These are phyloP conservation scores for Mycena crocata DNA, from an alignment of 768 basidiomycete genomes.

Conservation along the genomic window DNA sequence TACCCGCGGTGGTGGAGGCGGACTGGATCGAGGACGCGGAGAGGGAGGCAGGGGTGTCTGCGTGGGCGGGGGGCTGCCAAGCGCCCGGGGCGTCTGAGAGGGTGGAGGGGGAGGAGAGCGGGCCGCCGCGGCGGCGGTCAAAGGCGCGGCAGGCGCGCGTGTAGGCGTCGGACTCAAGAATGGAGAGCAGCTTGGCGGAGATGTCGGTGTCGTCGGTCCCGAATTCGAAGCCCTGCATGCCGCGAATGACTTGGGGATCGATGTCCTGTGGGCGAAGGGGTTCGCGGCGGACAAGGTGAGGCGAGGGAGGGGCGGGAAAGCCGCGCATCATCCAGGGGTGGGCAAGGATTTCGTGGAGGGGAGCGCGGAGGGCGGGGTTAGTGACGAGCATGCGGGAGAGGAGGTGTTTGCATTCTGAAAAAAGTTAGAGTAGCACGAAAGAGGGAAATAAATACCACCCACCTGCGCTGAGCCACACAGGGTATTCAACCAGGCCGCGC, in stretches of 20 bases:
- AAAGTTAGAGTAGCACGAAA: background rate
- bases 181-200: slow-evolving; percentile 72
- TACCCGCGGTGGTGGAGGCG: slow-evolving; percentile 7
- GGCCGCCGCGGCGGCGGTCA: slow-evolving; percentile 75
- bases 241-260: slow-evolving; percentile 85
- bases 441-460: slow-evolving; percentile 44
- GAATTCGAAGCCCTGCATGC: slow-evolving; percentile 98
- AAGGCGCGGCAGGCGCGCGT: slow-evolving; percentile 77
- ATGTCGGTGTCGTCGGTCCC: slow-evolving; percentile 86
- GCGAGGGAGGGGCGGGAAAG: slow-evolving; percentile 80
- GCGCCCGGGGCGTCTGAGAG: slow-evolving; percentile 73
- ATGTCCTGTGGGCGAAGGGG: slow-evolving; percentile 91
- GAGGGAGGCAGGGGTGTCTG: slow-evolving; percentile 73
- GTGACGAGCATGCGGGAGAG: slow-evolving; percentile 97
- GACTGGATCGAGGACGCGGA: slow-evolving; percentile 17
- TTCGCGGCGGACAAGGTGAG: slow-evolving; percentile 89
- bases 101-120: slow-evolving; percentile 72
- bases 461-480: slow-evolving; percentile 96
- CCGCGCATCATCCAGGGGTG: slow-evolving; percentile 96
- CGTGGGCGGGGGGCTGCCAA: slow-evolving; percentile 43
- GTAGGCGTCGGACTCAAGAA: slow-evolving; percentile 86
- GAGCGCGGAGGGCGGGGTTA: slow-evolving; percentile 85
- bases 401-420: slow-evolving; percentile 91
- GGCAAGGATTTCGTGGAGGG: slow-evolving; percentile 83
- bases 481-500: slow-evolving; percentile 95